These are phyloP conservation scores for Gossypium gossypioides DNA, from an alignment of 441 rosid species.

Conservation along the genomic window DNA sequence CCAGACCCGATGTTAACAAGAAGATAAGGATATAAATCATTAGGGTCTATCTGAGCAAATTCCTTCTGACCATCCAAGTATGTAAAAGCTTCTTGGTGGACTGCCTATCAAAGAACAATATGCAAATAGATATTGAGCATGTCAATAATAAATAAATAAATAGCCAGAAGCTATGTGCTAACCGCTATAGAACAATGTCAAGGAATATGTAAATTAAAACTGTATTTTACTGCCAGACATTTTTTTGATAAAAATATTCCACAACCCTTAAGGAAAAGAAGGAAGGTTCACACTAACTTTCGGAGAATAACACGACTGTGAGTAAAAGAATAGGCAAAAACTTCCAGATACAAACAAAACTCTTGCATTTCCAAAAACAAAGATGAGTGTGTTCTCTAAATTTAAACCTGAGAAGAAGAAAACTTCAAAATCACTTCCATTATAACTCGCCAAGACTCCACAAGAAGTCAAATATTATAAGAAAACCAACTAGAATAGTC, in stretches of 20 bases:
- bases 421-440: neutral
- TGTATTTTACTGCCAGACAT: neutral
- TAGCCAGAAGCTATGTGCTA: neutral
- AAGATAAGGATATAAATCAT: slow-evolving; percentile 72
- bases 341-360: neutral
- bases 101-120: slow-evolving; percentile 40
- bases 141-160: neutral
- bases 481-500: slow-evolving; percentile 3
- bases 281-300: neutral
- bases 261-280: neutral
- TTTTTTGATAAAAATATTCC: neutral
- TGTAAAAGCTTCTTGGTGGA: slow-evolving; percentile 72
- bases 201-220: neutral
- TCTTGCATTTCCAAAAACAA: neutral
- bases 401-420: neutral
- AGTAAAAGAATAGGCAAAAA: neutral
- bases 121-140: neutral
- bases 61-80: slow-evolving; percentile 62
- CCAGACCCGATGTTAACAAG: slow-evolving; percentile 90
- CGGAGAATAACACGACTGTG: neutral
- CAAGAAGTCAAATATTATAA: neutral
- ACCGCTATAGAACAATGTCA: neutral
- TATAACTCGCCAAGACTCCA: neutral
- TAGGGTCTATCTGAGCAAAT: slow-evolving; percentile 58
- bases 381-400: neutral